phyloP scores from a whole-genome alignment of 768 basidiomycete species.

The Psilocybe sp. region DNA sequence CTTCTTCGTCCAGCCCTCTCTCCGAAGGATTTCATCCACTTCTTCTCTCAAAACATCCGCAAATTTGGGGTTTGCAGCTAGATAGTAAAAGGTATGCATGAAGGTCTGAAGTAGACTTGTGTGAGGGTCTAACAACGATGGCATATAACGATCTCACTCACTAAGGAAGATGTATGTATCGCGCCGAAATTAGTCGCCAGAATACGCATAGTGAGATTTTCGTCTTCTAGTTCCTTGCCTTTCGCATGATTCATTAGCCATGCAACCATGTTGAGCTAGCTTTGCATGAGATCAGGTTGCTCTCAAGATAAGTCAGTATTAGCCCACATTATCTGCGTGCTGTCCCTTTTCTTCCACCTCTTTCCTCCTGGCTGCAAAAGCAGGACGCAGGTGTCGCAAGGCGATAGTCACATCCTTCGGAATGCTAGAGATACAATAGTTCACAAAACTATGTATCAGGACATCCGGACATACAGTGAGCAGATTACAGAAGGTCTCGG shows the following conservation, averaged over 20 bases:
- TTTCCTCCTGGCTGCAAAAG: constrained; percentile 5
- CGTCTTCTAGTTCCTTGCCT: constrained; percentile 18
- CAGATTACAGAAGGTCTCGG: not conserved
- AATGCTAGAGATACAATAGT: constrained; percentile 4
- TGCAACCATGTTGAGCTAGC: constrained; percentile 17
- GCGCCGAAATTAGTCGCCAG: constrained; percentile 39
- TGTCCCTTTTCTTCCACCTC: constrained; percentile 4
- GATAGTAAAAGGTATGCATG: constrained; percentile 25
- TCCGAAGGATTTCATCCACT: constrained; percentile 21
- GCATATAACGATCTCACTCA: constrained; percentile 12
- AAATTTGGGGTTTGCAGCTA: constrained; percentile 25
- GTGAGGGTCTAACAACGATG: not conserved
- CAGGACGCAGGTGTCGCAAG: constrained; percentile 3
- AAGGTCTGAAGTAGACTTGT: constrained; percentile 14
- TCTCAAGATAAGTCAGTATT: not conserved
- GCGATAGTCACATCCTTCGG: constrained; percentile 1
- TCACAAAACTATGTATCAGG: not conserved
- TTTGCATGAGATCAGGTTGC: not conserved
- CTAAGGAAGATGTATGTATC: constrained; percentile 39
- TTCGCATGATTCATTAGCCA: constrained; percentile 25
- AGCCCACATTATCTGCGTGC: constrained; percentile 4
- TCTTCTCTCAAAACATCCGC: constrained; percentile 16
- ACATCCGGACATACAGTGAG: not conserved
- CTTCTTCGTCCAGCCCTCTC: constrained; percentile 39
- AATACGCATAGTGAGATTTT: constrained; percentile 23